phyloP scores from a whole-genome alignment of 164 flowering plant genomes.

The Piper longum region DNA sequence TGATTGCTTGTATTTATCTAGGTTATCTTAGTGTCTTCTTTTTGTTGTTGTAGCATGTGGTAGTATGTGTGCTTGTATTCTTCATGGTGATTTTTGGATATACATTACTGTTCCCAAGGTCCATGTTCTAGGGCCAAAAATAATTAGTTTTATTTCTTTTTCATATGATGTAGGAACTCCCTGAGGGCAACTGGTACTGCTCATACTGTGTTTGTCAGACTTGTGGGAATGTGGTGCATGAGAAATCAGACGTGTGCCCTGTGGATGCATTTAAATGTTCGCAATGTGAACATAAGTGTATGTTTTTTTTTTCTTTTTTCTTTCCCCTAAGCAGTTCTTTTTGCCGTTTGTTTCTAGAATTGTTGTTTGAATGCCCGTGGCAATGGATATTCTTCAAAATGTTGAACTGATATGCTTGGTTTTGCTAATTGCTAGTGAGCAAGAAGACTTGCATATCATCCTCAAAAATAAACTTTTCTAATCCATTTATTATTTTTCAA shows the following conservation, averaged over 20 bases:
- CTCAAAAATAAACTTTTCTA: no score
- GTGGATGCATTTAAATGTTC: slow-evolving; percentile 32
- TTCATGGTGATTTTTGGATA: no score
- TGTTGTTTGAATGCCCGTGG: neutral
- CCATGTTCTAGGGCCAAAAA: neutral
- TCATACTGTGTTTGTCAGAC: slow-evolving; percentile 65
- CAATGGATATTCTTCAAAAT: neutral
- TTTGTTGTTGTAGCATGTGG: neutral
- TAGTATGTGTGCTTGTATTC: no score
- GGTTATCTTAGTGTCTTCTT: neutral
- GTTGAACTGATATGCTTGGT: neutral
- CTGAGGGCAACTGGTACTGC: slow-evolving; percentile 93
- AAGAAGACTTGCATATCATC: no score
- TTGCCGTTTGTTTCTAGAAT: neutral
- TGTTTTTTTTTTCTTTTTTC: slow-evolving; percentile 6
- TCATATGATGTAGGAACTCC: slow-evolving; percentile 51
- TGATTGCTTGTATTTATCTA: no score
- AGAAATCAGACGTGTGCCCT: slow-evolving; percentile 27
- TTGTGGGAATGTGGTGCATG: slow-evolving; percentile 52
- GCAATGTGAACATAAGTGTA: slow-evolving; percentile 86
- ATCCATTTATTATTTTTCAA: no score
- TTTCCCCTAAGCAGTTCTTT: neutral
- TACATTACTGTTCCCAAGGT: neutral
- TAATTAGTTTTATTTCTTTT: neutral
- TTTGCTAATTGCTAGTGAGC: neutral